Percentiles rank a stretch among this genome's conserved stretches.
These are phyloP conservation scores for Candida neerlandica DNA, from an alignment of 1,139 yeast species.

Conservation along the genomic window DNA sequence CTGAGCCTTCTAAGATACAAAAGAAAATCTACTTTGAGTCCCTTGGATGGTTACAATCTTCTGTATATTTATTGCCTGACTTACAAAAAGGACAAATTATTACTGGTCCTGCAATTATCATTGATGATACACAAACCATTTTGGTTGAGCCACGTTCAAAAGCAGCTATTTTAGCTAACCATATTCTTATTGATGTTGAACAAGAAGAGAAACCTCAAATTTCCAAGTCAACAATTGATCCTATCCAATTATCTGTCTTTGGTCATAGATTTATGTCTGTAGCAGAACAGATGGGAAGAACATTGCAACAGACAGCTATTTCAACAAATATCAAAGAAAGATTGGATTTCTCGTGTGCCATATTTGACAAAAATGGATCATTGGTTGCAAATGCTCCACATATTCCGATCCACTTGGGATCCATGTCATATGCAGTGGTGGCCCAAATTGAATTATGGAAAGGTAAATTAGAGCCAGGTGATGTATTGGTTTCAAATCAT, in stretches of 20 bases:
- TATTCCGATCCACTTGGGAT: constrained; percentile 84
- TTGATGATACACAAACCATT: constrained; percentile 87
- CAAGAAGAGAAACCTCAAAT: constrained; percentile 26
- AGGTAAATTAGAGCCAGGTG: constrained; percentile 64
- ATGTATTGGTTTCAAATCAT: constrained; percentile 76
- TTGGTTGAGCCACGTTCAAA: constrained; percentile 69
- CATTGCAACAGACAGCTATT: constrained; percentile 76
- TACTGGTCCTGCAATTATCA: constrained; percentile 78
- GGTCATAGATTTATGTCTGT: constrained; percentile 86
- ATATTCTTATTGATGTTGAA: constrained; percentile 45
- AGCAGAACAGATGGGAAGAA: constrained; percentile 88
- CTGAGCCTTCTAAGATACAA: constrained; percentile 10
- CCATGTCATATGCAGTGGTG: constrained; percentile 83
- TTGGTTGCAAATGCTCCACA: constrained; percentile 87
- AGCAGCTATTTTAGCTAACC: constrained; percentile 62
- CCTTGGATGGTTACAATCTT: constrained; percentile 51
- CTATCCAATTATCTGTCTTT: constrained; percentile 73
- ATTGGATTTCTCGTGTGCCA: constrained; percentile 82
- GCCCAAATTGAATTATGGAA: constrained; percentile 68
- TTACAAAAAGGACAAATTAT: constrained; percentile 56
- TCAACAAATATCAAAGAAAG: constrained; percentile 87
- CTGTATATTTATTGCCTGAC: constrained; percentile 52
- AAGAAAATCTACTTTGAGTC: constrained; percentile 35
- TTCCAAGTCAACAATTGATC: constrained; percentile 52
- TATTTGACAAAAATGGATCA: constrained; percentile 74